A percentile compares a stretch with the other conserved stretches of the same genome.
These are phyloP conservation scores for Eleusine coracana DNA, from an alignment of 176 grass and related monocot species.

Conservation along the genomic window DNA sequence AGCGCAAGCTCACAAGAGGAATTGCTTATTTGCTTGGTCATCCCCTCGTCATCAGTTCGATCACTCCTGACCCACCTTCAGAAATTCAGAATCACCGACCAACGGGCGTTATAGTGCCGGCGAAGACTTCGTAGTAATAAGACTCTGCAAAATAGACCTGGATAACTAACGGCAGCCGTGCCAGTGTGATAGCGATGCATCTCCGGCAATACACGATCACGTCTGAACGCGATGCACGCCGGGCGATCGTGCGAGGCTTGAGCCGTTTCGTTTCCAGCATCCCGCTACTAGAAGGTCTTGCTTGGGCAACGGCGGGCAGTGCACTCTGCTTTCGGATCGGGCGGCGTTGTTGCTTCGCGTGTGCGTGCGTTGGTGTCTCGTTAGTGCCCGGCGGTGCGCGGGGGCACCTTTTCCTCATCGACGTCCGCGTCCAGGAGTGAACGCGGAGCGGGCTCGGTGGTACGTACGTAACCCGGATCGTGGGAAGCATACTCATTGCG, in stretches of 20 bases:
- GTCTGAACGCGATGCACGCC: neutral
- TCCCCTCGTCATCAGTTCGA: neutral
- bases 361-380: neutral
- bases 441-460: neutral
- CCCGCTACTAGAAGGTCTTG: slow-evolving; percentile 6
- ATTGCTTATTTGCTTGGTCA: neutral
- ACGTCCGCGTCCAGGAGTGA: neutral
- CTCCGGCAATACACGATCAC: neutral
- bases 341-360: neutral
- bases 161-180: neutral
- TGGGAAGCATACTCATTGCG: slow-evolving; percentile 12
- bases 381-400: neutral
- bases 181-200: neutral
- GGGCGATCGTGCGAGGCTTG: neutral
- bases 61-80: neutral
- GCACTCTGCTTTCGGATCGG: neutral
- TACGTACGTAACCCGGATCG: neutral
- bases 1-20: neutral
- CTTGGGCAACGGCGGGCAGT: neutral
- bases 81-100: neutral
- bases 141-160: neutral
- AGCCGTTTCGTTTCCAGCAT: neutral
- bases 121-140: neutral
- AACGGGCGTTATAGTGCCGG: neutral
- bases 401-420: neutral